Base-by-base conservation (phyloP, 2,329 filamentous ascomycete genomes). In the Aspergillus phoenicis region DNA sequence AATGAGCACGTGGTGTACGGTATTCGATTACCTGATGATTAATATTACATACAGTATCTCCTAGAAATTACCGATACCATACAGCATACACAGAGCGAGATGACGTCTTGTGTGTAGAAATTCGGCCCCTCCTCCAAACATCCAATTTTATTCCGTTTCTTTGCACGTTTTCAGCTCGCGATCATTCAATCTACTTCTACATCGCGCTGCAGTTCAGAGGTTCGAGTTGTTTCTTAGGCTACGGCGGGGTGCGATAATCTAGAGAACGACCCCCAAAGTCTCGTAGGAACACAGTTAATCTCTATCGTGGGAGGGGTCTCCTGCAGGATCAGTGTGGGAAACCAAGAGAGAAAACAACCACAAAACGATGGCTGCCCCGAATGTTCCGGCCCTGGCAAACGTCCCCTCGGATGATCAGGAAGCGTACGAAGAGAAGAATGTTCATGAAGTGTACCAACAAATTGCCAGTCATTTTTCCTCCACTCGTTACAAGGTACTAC, bases 391-490 rank as follows among this genome's bases (percentile, higher is more conserved):
- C 13, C 47, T 30, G n/a, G 26, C 26, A 30, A 17, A 17, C 47
- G 15, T 6, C 6, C 47, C 47, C 53, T 41, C 45, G 22, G 26
- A 48, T 15, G 33, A 57, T 8, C 47, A 62, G 30, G 74, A 75
- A 52, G 67, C 64, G 7, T 97, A 97, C 80, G 95, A 99, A 79
- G 84, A 89, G 64, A 80, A 89, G 66, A 91, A 98, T 78, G 95
- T 99, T 59, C 95, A 99, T 78, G 82, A 86, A 60, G 91, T 99
- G 65, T 99, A 99, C 81, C 91, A 82, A 58, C 71, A 82, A 62
- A 83, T 82, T 60, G 81, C 81, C 15, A 69, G 73, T 17, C 80
- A 82, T 68, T 83, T 82, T 68, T 81, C 80, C 1, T 74, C 78
- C 2, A 83, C 81, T 7, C 74, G 87, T 65, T 88, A 88, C 77